Evolutionary conservation across 176 grass and related monocot genomes (phyloP).

Genomic region (Ananas comosus): DNA sequence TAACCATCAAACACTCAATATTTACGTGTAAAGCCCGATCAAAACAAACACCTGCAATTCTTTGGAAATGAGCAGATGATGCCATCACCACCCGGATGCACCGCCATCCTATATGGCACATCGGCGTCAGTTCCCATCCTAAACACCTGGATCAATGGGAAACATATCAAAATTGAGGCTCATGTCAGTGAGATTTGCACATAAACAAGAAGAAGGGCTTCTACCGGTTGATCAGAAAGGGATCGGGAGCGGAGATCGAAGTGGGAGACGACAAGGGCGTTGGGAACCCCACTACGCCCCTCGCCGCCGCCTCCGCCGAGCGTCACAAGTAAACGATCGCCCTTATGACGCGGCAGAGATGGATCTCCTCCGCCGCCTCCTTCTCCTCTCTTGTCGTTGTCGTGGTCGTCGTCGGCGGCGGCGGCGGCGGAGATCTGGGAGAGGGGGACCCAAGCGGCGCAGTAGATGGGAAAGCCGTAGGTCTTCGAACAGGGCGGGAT

Average conservation of each 20-base stretch:
- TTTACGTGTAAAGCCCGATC: neutral
- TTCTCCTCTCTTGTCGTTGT: neutral
- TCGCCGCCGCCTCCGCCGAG: slow-evolving; percentile 76
- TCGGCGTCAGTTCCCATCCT: slow-evolving; percentile 42
- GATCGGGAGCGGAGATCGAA: slow-evolving; percentile 24
- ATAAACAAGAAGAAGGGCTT: neutral
- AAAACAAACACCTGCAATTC: slow-evolving; percentile 52
- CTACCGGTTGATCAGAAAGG: slow-evolving; percentile 57
- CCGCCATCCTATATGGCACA: slow-evolving; percentile 82
- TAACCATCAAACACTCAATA: neutral
- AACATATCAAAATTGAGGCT: neutral
- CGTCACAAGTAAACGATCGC: slow-evolving; percentile 20
- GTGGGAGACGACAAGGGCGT: slow-evolving; percentile 49
- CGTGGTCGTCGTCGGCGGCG: neutral
- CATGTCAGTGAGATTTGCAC: neutral
- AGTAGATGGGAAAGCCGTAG: slow-evolving; percentile 2
- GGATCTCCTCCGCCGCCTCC: neutral
- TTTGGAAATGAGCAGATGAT: slow-evolving; percentile 66
- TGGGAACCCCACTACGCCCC: slow-evolving; percentile 72
- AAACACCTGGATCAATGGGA: slow-evolving; percentile 37
- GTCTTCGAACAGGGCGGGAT: slow-evolving; percentile 1
- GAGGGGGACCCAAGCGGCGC: slow-evolving; percentile 1
- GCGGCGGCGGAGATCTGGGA: neutral
- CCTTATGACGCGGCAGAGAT: neutral
- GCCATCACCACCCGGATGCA: slow-evolving; percentile 67